Percentiles rank a stretch among this genome's conserved stretches.
Conservation (phyloP, 1,139 yeast species). For the Candida tetrigidarum region DNA sequence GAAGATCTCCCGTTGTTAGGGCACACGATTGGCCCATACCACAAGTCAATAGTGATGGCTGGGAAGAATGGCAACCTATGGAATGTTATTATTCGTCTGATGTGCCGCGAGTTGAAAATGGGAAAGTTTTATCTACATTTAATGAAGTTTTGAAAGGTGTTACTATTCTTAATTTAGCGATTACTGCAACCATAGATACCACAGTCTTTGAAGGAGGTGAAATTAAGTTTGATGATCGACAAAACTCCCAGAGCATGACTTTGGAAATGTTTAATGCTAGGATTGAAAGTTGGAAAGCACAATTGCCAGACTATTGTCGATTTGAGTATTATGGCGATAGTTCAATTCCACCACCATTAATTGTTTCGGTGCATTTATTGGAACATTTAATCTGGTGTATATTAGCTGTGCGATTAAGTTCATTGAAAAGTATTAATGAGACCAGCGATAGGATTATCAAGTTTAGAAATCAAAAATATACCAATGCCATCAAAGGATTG, state of each 20-base stretch:
- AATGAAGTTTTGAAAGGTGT: conserved; percentile 23
- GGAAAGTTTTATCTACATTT: conserved; percentile 24
- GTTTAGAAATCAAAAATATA: conserved; percentile 22
- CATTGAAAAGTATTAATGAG: conserved; percentile 15
- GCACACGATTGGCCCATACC: conserved; percentile 31
- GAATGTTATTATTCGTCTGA: conserved; percentile 19
- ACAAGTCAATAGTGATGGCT: conserved; percentile 23
- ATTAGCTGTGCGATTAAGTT: conserved; percentile 23
- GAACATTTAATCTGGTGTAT: conserved; percentile 24
- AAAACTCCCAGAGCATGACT: conserved; percentile 19
- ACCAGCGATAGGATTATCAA: conserved; percentile 18
- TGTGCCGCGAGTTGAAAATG: conserved; percentile 21
- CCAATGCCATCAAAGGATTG: conserved; percentile 20
- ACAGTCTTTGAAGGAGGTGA: conserved; percentile 14
- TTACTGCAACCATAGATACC: conserved; percentile 26
- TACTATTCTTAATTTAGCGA: conserved; percentile 24
- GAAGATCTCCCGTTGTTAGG: conserved; percentile 27
- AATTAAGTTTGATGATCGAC: conserved; percentile 17
- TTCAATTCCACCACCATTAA: conserved; percentile 19
- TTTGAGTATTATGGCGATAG: conserved; percentile 13
- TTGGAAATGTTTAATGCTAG: conserved; percentile 20
- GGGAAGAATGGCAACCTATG: conserved; percentile 34
- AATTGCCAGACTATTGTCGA: conserved; percentile 22
- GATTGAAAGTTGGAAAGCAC: conserved; percentile 18
- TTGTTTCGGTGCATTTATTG: conserved; percentile 21